Conservation (phyloP, 2,329 filamentous ascomycete genomes). For the Fusarium globosum region DNA sequence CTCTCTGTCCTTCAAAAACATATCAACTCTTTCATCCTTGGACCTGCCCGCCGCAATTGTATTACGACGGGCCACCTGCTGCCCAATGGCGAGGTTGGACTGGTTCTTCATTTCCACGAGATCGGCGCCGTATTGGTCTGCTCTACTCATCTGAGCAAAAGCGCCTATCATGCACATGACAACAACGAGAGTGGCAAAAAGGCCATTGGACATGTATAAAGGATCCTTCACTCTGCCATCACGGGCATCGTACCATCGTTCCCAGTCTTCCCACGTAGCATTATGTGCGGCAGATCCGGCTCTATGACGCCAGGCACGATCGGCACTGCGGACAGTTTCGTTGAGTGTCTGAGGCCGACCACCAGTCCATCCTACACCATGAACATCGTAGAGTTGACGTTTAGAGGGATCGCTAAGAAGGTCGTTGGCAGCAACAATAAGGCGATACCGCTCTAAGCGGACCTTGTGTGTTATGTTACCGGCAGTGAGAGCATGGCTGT, state of each 20-base stretch:
- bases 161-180: conserved; percentile 76
- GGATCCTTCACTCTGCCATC: conserved; percentile 60
- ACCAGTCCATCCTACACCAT: conserved; percentile 81
- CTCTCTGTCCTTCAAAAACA: conserved; percentile 81
- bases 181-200: conserved; percentile 78
- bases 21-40: conserved; percentile 76
- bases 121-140: conserved; percentile 69
- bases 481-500: conserved; percentile 46
- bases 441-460: conserved; percentile 87
- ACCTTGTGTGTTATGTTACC: conserved; percentile 61
- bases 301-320: conserved; percentile 61
- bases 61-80: conserved; percentile 65
- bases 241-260: conserved; percentile 75
- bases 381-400: conserved; percentile 83
- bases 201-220: conserved; percentile 79
- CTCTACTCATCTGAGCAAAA: conserved; percentile 77
- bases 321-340: conserved; percentile 50
- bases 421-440: conserved; percentile 88
- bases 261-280: conserved; percentile 99
- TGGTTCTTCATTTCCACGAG: conserved; percentile 75
- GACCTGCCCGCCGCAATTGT: conserved; percentile 63
- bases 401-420: conserved; percentile 85
- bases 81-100: conserved; percentile 73
- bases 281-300: conserved; percentile 70
- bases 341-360: conserved; percentile 65